phyloP scores from a whole-genome alignment of 2,329 filamentous ascomycete genomes.

The Xylariomycetidae sp. region DNA sequence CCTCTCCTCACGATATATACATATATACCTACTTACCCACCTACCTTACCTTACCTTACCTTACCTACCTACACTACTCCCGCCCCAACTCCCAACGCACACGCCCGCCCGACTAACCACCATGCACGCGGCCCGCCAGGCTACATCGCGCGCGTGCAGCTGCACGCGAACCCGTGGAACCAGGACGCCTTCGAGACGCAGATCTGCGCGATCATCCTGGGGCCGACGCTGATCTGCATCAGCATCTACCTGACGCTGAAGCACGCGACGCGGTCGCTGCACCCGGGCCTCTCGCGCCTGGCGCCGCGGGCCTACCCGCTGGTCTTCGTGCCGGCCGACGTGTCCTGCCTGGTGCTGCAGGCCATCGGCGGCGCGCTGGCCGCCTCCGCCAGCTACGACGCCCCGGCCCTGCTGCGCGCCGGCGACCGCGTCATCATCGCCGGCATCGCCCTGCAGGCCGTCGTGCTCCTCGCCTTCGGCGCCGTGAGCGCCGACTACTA shows the following conservation, averaged over 20 bases:
- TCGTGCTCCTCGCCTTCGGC: conserved; percentile 43
- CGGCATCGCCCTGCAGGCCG: conserved; percentile 47
- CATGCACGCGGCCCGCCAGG: conserved; percentile 29
- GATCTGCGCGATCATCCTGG: conserved; percentile 53
- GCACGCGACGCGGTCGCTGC: conserved; percentile 46
- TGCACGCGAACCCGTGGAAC: conserved; percentile 50
- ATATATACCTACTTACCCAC: too few species aligned
- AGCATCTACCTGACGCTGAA: conserved; percentile 60
- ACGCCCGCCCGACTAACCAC: neutral
- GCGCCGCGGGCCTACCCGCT: conserved; percentile 46
- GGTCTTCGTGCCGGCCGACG: conserved; percentile 54
- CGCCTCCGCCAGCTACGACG: conserved; percentile 36
- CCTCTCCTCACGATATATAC: too few species aligned
- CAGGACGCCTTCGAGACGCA: conserved; percentile 49
- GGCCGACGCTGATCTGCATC: conserved; percentile 55
- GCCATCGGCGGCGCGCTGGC: conserved; percentile 52
- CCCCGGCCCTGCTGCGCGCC: conserved; percentile 33
- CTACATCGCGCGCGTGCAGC: conserved; percentile 45
- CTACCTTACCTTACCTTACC: too few species aligned
- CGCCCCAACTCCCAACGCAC: too few species aligned
- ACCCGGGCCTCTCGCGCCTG: conserved; percentile 44
- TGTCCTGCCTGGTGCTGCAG: conserved; percentile 53
- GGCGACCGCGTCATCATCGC: conserved; percentile 50
- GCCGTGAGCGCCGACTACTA: conserved; percentile 38
- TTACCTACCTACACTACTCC: too few species aligned